Evolutionary conservation across 768 basidiomycete genomes (phyloP).

Genomic region (Gloeopeniophorella convolvens): DNA sequence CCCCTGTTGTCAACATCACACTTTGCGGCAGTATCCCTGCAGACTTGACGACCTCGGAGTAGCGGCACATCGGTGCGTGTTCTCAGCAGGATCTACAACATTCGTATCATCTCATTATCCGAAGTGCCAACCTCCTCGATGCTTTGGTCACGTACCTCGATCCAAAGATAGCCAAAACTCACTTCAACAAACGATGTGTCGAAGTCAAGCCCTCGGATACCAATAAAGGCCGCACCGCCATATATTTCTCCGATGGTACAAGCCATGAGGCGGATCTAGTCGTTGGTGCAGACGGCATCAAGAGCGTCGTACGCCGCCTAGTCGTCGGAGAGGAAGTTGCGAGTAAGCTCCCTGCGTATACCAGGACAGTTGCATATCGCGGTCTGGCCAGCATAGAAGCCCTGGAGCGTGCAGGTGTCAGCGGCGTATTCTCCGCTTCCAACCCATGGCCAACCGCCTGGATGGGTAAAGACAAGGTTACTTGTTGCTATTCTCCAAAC

Average conservation of each 20-base stretch:
- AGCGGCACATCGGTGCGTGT: too few species aligned
- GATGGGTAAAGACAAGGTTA: constrained; percentile 41
- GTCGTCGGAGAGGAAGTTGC: constrained; percentile 28
- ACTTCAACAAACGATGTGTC: constrained; percentile 46
- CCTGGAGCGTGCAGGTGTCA: constrained; percentile 38
- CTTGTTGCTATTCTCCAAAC: neutral
- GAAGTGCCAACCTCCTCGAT: constrained; percentile 34
- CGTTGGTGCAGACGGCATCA: constrained; percentile 36
- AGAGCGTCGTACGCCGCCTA: constrained; percentile 33
- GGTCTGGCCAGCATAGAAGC: constrained; percentile 37
- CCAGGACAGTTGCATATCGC: constrained; percentile 44
- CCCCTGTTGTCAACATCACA: neutral
- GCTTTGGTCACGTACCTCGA: constrained; percentile 40
- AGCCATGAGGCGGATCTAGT: constrained; percentile 41
- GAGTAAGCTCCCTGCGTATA: constrained; percentile 32
- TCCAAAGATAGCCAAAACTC: constrained; percentile 28
- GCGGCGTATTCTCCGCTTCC: constrained; percentile 31
- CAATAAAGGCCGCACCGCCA: constrained; percentile 24
- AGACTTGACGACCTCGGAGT: too few species aligned
- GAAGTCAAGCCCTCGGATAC: constrained; percentile 15
- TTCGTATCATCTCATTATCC: too few species aligned
- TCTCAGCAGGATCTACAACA: too few species aligned
- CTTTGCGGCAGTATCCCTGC: neutral
- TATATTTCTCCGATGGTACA: constrained; percentile 46
- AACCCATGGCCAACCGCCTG: constrained; percentile 41